phyloP scores from a whole-genome alignment of 768 basidiomycete genomes.

The Crassisporium funariophilum region DNA sequence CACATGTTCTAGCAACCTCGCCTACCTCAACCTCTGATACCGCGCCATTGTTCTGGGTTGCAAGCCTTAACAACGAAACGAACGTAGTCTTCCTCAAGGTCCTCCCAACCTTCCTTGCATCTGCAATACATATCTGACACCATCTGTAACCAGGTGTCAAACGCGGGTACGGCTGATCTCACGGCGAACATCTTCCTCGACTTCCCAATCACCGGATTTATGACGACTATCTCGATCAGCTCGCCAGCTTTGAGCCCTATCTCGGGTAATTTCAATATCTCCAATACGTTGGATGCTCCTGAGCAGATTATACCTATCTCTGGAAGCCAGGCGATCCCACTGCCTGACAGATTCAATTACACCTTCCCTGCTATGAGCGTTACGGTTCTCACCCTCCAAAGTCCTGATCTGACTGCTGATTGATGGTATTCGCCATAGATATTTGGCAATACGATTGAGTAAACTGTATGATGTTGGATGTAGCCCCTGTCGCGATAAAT shows the following conservation, averaged over 20 bases:
- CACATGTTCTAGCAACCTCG: conserved; percentile 30
- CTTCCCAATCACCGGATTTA: conserved; percentile 27
- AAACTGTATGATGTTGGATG: too few species aligned
- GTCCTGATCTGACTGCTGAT: conserved; percentile 1
- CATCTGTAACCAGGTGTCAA: too few species aligned
- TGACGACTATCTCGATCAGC: conserved; percentile 27
- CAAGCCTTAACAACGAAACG: conserved; percentile 36
- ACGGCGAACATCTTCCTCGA: conserved; percentile 34
- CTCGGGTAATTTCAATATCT: conserved; percentile 33
- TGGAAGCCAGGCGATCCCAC: conserved; percentile 29
- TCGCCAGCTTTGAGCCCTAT: conserved; percentile 31
- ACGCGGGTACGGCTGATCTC: conserved; percentile 30
- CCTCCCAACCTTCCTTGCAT: too few species aligned
- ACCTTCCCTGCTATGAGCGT: conserved; percentile 37
- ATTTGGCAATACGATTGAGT: too few species aligned
- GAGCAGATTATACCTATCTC: conserved; percentile 32
- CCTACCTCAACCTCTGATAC: conserved; percentile 29
- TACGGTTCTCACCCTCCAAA: conserved; percentile 26
- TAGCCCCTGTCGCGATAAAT: too few species aligned
- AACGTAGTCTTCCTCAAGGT: conserved; percentile 36
- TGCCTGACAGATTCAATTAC: conserved; percentile 32
- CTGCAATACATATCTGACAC: conserved; percentile 10
- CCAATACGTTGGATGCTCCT: conserved; percentile 34
- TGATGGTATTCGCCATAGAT: background rate
- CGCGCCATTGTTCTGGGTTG: conserved; percentile 35